Evolutionary conservation across 2,329 filamentous ascomycete species (phyloP), one percentile per base, ranked within the genome.

Genomic region (Diaporthe vexans): DNA sequence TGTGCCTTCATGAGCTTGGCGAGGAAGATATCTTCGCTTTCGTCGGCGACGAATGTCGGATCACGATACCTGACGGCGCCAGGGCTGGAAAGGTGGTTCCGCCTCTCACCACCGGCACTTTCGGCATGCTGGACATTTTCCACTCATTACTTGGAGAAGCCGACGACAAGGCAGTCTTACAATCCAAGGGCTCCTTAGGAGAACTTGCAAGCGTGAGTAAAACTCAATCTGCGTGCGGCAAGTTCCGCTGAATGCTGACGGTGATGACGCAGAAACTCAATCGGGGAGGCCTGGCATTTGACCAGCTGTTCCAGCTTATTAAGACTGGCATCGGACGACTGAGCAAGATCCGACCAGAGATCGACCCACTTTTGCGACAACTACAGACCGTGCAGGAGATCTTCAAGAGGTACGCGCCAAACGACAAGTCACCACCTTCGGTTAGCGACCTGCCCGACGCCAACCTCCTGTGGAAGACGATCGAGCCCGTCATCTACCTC

Each of bases 61-160:
- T 81, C 46, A 65, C 78, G 29, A 74, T 77, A 26, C 82, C 88
- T 10, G 54, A 59, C 10, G 74, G 74, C 10, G 48, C 68, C 11
- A 83, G 80, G 37, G 76, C 74, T 19, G 76, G 78, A 24, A 87
- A 86, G 76, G 82, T 84, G 43, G 84, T 89, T 8, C 88, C 83
- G 51, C 88, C 88, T 7, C 81, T 90, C 1, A 85, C 89, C 4
- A 90, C 88, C 0, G 88, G 88, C 24, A 90, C 88, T 0, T 89
- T 89, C 77, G 88, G 88, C 70, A 81, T 80, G 80, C 71, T 82
- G 13, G 81, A 82, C 63, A 81, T 81, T 37, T 81, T 81, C 59
- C 80, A 81, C 73, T 80, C 78, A 54, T 71, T 81, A 21, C 77
- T 81, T 0, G 80, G 80, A 1, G 80, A 81, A 56, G 79, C 79